These are phyloP conservation scores for Aspergillus udagawae DNA, from an alignment of 2,329 filamentous ascomycete species.

Conservation along the genomic window DNA sequence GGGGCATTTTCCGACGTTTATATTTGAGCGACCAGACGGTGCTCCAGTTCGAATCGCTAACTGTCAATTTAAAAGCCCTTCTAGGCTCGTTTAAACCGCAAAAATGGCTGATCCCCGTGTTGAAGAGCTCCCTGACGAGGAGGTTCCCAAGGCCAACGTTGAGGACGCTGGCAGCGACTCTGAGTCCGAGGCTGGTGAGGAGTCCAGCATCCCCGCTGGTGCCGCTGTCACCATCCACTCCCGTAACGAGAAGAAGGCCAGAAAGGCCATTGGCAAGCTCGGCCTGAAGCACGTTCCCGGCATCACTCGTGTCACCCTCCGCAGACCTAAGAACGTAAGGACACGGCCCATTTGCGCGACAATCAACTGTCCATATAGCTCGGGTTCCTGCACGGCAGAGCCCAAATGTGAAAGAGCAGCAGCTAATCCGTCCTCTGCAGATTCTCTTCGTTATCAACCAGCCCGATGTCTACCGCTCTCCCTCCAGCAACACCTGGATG, in stretches of 20 bases:
- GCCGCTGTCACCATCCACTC: constrained; percentile 90
- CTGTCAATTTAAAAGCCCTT: constrained; percentile 8
- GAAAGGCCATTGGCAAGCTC: constrained; percentile 98
- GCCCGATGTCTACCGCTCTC: constrained; percentile 99
- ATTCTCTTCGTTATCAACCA: constrained; percentile 99
- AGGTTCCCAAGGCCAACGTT: constrained; percentile 77
- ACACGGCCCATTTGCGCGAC: constrained; percentile 12
- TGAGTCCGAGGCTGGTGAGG: constrained; percentile 51
- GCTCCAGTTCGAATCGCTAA: constrained; percentile 16
- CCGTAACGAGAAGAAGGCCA: constrained; percentile 99
- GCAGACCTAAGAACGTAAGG: constrained; percentile 97
- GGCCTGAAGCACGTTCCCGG: constrained; percentile 93
- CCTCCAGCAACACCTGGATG: constrained; percentile 99
- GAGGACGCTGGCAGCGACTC: constrained; percentile 60
- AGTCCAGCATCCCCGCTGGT: constrained; percentile 71
- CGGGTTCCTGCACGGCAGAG: not conserved
- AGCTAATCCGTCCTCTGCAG: constrained; percentile 46
- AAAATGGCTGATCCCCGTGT: constrained; percentile 97
- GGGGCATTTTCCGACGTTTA: constrained; percentile 14
- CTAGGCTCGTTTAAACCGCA: constrained; percentile 24
- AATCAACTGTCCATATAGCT: not conserved
- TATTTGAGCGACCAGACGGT: constrained; percentile 12
- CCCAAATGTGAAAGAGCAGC: not conserved
- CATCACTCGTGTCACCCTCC: constrained; percentile 96
- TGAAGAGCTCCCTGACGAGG: constrained; percentile 90